Evolutionary conservation across 129 eudicot species (phyloP), one percentile per base, ranked within the genome.

Genomic region (Smallanthus sonchifolius): DNA sequence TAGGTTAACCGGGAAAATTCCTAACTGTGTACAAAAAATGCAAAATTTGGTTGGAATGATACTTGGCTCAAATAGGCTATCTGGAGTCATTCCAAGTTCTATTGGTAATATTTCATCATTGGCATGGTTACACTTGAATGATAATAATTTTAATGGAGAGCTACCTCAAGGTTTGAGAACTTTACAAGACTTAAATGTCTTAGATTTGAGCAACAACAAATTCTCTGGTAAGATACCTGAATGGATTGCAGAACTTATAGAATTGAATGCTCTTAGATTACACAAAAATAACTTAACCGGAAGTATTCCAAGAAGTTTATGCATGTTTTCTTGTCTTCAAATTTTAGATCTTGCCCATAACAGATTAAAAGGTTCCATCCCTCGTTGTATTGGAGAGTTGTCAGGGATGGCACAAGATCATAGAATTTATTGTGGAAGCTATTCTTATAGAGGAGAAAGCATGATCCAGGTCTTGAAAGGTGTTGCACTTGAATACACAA

Each of bases 121-220:
- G 30, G 37, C 84, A 30, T 40, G 48, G 20, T 32, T 79, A 38
- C 72, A 67, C 44, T 20, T 83, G 70, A 30, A 60, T 83, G 74
- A 17, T 24, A 79, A 83, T 38, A 47, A 19, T 10, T 75, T 83
- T 3, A 3, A 13, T 5, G 82, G 82, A 14, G 42, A 62, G 49
- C 30, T 80, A 6, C 82, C 86, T 17, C 65, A 30, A 28, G 67
- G 75, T 0, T 59, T 83, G 60, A 19, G 35, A 35, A 70, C 52
- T 69, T 65, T 69, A 17, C 16, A 2, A 10, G n/a, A 4, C 32
- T 54, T 70, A 35, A 1, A 2, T 19, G 16, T 65, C 54, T 40
- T 72, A 6, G 73, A 82, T 57, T 37, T 77, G n/a, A 72, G 82
- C 2, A 59, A 65, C 20, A 82, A 82, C 43, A 8, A 57, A 32